phyloP scores from a whole-genome alignment of 2,329 filamentous ascomycete species.

The Triangularia verruculosa region DNA sequence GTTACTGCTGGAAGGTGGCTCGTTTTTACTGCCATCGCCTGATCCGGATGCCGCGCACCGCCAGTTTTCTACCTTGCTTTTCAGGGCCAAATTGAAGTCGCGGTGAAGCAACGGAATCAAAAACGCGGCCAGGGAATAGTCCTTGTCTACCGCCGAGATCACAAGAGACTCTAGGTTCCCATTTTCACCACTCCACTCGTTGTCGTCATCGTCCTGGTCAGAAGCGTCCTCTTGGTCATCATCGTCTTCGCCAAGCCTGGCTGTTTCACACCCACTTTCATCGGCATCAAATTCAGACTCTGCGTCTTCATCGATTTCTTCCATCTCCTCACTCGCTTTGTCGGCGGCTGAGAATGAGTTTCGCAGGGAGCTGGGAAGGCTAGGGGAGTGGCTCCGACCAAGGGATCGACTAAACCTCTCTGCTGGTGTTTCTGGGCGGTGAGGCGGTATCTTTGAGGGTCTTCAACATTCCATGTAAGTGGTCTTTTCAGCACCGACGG shows the following conservation, averaged over 20 bases:
- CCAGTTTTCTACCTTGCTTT: slow-evolving; percentile 29
- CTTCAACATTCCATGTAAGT: not conserved
- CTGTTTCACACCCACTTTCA: not conserved
- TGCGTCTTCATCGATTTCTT: slow-evolving; percentile 3
- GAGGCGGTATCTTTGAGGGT: slow-evolving; percentile 2
- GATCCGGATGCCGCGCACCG: slow-evolving; percentile 16
- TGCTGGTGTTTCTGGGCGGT: slow-evolving; percentile 14
- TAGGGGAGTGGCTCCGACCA: slow-evolving; percentile 7
- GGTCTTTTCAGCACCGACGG: not conserved
- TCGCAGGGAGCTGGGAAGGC: slow-evolving; percentile 16
- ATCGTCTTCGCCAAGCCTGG: slow-evolving; percentile 3
- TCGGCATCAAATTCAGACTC: not conserved
- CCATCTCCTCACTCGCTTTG: not conserved
- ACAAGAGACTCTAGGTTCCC: slow-evolving; percentile 28
- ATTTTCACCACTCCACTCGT: slow-evolving; percentile 26
- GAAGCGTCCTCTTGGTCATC: slow-evolving; percentile 11
- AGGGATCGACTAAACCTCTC: slow-evolving; percentile 8
- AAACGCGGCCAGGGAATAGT: slow-evolving; percentile 26
- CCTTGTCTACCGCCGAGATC: slow-evolving; percentile 26
- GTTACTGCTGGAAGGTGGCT: slow-evolving; percentile 4
- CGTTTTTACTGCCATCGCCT: slow-evolving; percentile 9
- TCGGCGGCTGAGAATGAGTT: slow-evolving; percentile 13
- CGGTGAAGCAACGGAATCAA: slow-evolving; percentile 28
- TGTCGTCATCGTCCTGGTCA: slow-evolving; percentile 20
- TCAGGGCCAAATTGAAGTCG: slow-evolving; percentile 21